Conservation (phyloP, 768 basidiomycete species). For the Chlorophyllum brunneum region DNA sequence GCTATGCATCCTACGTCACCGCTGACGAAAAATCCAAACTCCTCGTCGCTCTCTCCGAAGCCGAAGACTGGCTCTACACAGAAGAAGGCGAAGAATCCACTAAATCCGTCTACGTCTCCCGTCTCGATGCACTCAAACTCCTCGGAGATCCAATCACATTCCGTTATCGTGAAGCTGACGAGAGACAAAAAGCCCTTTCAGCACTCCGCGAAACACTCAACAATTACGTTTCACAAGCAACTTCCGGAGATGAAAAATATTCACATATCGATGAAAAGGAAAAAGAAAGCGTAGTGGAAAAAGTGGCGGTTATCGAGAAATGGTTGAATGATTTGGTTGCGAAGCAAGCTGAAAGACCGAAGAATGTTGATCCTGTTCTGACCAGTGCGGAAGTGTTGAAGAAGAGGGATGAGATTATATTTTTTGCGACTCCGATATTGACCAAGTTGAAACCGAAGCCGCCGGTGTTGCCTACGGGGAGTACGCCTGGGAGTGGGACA, state of each 20-base stretch:
- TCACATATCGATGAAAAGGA: slow-evolving; percentile 89
- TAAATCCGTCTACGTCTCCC: slow-evolving; percentile 90
- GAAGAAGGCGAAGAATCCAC: slow-evolving; percentile 96
- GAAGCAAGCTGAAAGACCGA: slow-evolving; percentile 82
- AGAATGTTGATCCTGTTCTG: slow-evolving; percentile 85
- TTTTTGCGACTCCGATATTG: slow-evolving; percentile 86
- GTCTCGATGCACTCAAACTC: slow-evolving; percentile 78
- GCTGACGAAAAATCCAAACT: slow-evolving; percentile 76
- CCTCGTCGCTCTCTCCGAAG: slow-evolving; percentile 61
- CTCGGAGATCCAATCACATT: slow-evolving; percentile 84
- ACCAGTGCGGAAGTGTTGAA: slow-evolving; percentile 79
- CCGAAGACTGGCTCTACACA: slow-evolving; percentile 96
- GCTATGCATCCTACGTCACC: slow-evolving; percentile 75
- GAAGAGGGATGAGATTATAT: slow-evolving; percentile 90
- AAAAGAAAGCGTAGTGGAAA: slow-evolving; percentile 83
- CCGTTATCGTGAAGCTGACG: slow-evolving; percentile 82
- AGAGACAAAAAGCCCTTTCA: slow-evolving; percentile 67
- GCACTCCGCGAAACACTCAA: slow-evolving; percentile 87
- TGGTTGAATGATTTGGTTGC: slow-evolving; percentile 94
- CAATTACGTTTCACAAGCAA: slow-evolving; percentile 79
- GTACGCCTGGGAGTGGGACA: slow-evolving; percentile 18
- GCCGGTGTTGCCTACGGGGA: slow-evolving; percentile 43
- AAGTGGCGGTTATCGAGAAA: slow-evolving; percentile 84
- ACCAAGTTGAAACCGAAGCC: slow-evolving; percentile 91
- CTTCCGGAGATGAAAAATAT: slow-evolving; percentile 80